A percentile compares a stretch with the other conserved stretches of the same genome.
Evolutionary conservation across 139 green algal species (phyloP).

Genomic region (Chlamydomonas asymmetrica): DNA sequence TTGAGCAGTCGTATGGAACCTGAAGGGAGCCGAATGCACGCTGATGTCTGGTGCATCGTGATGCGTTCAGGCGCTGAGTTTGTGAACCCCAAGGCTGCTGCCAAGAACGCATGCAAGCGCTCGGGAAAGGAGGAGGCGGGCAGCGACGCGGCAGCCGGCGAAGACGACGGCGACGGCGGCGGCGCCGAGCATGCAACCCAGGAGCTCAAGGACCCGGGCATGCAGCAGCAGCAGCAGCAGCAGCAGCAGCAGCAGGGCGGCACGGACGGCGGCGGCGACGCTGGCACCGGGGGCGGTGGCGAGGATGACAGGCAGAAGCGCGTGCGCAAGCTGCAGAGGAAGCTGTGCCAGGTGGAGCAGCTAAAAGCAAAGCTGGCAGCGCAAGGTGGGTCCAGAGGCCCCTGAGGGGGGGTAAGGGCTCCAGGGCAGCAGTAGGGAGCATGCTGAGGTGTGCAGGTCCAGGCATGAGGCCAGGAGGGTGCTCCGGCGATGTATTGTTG

Average conservation of each 20-base stretch:
- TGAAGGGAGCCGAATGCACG: neutral
- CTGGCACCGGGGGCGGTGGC: neutral
- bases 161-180: constrained; percentile 10
- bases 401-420: neutral
- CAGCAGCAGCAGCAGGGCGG: constrained; percentile 3
- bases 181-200: neutral
- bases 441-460: neutral
- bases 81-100: constrained; percentile 51
- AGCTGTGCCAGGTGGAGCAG: constrained; percentile 68
- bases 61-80: constrained; percentile 31
- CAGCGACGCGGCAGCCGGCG: constrained; percentile 5
- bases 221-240: neutral
- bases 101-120: constrained; percentile 74
- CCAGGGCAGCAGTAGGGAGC: neutral
- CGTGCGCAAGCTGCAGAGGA: constrained; percentile 69
- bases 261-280: neutral
- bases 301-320: constrained; percentile 56
- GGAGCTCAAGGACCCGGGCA: constrained; percentile 13
- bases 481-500: neutral
- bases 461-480: too few relatives aligned
- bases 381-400: constrained; percentile 18
- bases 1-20: too few relatives aligned
- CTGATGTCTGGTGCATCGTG: neutral
- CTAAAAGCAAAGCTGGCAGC: constrained; percentile 60
- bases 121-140: constrained; percentile 50